Base-by-base conservation (phyloP, 1,284 basidiomycete species). In the Irpex sp. region DNA sequence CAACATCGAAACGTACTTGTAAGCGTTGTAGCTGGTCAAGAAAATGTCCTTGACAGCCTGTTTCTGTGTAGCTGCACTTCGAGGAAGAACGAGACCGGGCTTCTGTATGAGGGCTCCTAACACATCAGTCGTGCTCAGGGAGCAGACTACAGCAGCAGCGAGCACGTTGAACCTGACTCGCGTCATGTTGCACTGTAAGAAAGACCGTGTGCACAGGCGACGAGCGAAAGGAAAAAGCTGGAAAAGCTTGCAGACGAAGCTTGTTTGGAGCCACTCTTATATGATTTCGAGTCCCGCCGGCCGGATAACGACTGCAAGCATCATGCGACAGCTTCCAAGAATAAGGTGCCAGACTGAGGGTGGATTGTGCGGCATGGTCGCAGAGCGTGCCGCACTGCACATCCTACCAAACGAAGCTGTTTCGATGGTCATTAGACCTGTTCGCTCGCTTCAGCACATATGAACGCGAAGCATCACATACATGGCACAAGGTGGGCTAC, bases 1-100 rank as follows among this genome's bases (percentile, higher is more conserved):
- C 21, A 21, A 21, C 21, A 21, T 21, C 21, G 21, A 17, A 51
- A 61, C 58, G 26, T 58, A 86, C 87, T 76, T 81, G 74, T 90
- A 89, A 26, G 85, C 81, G 5, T 73, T 60, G 67, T 86, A 90
- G 61, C 84, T 85, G 21, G 77, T 76, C 8, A 67, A 69, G 74
- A 90, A 89, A 53, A 90, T 82, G 17, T 80, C 64, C 68, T 79
- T 75, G 9, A 88, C 85, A 11, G 76, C 78, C 19, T 78, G 76
- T 49, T 77, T 74, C 66, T 84, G 72, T 8, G 65, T 63, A 46
- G 73, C 67, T 1, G 81, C 79, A 49, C 68, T 73, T 0, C 72
- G 47, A 0, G 87, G 86, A 9, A 88, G 71, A 5, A 63, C 36
- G 15, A 88, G 70, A 50, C 68, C 69, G 2, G 77, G 71, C n/a